Evolutionary conservation across 169 alveolate genomes (phyloP).

Genomic region (Cryptosporidium sp.): DNA sequence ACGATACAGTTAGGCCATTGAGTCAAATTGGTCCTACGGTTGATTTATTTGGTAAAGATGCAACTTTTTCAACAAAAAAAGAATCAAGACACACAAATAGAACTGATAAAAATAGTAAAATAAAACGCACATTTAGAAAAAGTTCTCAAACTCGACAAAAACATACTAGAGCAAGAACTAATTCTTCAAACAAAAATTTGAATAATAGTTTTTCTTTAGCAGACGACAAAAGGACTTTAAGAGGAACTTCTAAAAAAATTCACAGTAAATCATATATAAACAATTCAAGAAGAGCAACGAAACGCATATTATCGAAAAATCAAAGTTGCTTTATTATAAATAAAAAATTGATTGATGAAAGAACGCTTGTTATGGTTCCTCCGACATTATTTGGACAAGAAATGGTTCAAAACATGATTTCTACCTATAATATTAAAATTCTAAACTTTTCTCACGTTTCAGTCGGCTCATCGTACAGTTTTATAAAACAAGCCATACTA

Average conservation of each 20-base stretch:
- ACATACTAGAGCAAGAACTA: background rate
- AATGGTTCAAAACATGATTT: background rate
- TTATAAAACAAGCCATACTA: background rate
- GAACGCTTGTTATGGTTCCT: background rate
- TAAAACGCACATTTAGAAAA: background rate
- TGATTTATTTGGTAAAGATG: conserved; percentile 1
- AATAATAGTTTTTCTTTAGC: background rate
- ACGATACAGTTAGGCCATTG: background rate
- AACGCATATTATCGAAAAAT: background rate
- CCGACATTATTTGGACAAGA: background rate
- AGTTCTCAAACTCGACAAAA: background rate
- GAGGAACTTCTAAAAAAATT: background rate
- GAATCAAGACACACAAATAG: background rate
- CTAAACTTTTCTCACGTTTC: conserved; percentile 1
- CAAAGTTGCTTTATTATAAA: background rate
- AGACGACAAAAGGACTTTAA: background rate
- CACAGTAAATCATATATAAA: background rate
- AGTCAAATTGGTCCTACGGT: background rate
- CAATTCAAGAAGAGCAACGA: background rate
- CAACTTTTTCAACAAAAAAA: background rate
- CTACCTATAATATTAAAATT: background rate
- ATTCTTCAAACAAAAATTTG: background rate
- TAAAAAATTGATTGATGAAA: background rate
- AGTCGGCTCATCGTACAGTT: background rate
- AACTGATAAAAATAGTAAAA: background rate